Percentiles rank a stretch among this genome's conserved stretches.
These are phyloP conservation scores for Irpex lacteus DNA, from an alignment of 1,284 basidiomycete genomes.

Conservation along the genomic window DNA sequence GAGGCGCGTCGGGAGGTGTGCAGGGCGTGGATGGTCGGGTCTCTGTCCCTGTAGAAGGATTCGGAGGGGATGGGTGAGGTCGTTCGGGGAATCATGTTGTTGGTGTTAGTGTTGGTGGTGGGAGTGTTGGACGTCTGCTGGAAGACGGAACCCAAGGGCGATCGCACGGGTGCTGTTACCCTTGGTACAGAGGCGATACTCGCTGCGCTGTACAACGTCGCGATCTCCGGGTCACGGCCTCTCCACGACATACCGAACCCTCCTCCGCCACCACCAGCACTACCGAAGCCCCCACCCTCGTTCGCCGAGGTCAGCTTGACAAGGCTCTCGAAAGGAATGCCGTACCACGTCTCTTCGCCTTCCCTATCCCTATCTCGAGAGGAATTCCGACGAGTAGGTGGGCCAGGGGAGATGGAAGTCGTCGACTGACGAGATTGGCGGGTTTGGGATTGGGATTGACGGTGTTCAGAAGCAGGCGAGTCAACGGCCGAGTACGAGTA, in stretches of 20 bases:
- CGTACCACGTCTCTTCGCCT: constrained; percentile 50
- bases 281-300: constrained; percentile 54
- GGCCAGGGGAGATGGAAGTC: constrained; percentile 6
- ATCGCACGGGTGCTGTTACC: constrained; percentile 21
- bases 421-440: neutral
- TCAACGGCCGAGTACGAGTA: constrained; percentile 14
- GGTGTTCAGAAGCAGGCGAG: too few relatives aligned
- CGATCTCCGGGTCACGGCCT: constrained; percentile 68
- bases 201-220: constrained; percentile 79
- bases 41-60: constrained; percentile 20
- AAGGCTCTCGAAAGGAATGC: constrained; percentile 80
- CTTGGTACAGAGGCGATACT: constrained; percentile 70
- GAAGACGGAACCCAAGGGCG: constrained; percentile 35
- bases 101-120: neutral
- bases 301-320: constrained; percentile 78
- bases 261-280: too few relatives aligned
- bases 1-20: constrained; percentile 23
- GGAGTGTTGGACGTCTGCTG: constrained; percentile 15
- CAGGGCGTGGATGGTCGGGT: constrained; percentile 35
- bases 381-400: neutral
- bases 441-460: too few relatives aligned
- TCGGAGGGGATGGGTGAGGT: constrained; percentile 30
- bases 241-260: constrained; percentile 34
- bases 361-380: constrained; percentile 27
- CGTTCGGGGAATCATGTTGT: constrained; percentile 17